phyloP scores from a whole-genome alignment of 257 asterid species.

The Prunella vulgaris region DNA sequence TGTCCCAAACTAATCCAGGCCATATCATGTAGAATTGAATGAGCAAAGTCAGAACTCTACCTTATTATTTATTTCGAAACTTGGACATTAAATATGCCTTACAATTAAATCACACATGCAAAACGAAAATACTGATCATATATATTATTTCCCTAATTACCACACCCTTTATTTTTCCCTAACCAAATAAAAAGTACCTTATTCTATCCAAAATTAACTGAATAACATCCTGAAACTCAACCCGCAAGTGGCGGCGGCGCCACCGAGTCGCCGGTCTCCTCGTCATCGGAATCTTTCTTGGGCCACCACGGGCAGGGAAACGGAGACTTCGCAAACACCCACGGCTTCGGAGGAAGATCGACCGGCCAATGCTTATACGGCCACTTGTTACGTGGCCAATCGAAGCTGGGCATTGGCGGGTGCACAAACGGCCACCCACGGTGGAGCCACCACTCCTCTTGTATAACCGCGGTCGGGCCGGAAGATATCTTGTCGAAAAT shows the following conservation, averaged over 20 bases:
- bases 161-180: background rate
- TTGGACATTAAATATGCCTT: background rate
- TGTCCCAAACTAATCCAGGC: too few relatives aligned
- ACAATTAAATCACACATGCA: background rate
- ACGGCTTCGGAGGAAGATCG: background rate
- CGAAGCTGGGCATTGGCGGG: background rate
- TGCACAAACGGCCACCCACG: conserved; percentile 10
- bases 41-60: too few relatives aligned
- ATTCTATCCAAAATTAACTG: background rate
- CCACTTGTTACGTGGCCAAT: background rate
- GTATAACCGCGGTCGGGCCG: background rate
- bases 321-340: background rate
- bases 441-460: conserved; percentile 7
- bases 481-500: background rate
- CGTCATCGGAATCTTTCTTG: background rate
- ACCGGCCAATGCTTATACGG: background rate
- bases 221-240: background rate
- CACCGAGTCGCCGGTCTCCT: background rate
- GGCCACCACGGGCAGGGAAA: conserved; percentile 16
- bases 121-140: background rate
- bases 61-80: background rate
- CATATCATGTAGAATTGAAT: too few relatives aligned
- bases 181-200: background rate
- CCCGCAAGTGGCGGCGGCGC: background rate
- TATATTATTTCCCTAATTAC: background rate